Percentiles rank a stretch among this genome's conserved stretches.
These are phyloP conservation scores for Mycocentrospora acerina DNA, from an alignment of 2,329 filamentous ascomycete genomes.

Conservation along the genomic window DNA sequence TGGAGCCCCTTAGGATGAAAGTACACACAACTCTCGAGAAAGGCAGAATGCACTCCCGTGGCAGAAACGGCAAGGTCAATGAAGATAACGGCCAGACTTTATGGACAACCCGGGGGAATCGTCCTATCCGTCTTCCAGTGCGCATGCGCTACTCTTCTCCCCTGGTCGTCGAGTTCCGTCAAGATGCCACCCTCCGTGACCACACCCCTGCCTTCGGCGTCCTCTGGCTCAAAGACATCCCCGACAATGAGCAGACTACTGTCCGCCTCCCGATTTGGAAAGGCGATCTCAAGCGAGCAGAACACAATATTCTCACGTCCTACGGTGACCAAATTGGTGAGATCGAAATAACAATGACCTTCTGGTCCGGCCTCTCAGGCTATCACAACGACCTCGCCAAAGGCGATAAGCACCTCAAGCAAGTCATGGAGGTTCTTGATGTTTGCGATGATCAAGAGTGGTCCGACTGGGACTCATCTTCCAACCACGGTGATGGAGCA, in stretches of 20 bases:
- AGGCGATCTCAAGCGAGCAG: constrained; percentile 60
- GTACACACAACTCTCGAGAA: constrained; percentile 59
- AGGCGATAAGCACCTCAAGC: constrained; percentile 55
- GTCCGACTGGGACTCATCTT: constrained; percentile 32
- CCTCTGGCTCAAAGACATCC: constrained; percentile 69
- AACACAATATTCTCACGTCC: constrained; percentile 48
- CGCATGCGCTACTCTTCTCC: constrained; percentile 62
- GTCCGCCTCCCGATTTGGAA: constrained; percentile 66
- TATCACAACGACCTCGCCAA: constrained; percentile 60
- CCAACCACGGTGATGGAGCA: constrained; percentile 22
- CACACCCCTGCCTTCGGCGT: constrained; percentile 63
- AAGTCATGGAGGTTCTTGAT: constrained; percentile 66
- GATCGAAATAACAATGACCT: constrained; percentile 59
- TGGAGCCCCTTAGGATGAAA: constrained; percentile 58
- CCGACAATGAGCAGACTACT: constrained; percentile 65
- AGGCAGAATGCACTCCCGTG: constrained; percentile 58
- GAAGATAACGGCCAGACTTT: constrained; percentile 40
- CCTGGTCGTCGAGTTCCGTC: constrained; percentile 61
- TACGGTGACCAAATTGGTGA: constrained; percentile 61
- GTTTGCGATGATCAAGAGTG: constrained; percentile 60
- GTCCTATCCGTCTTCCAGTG: constrained; percentile 57
- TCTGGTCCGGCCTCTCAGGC: constrained; percentile 63
- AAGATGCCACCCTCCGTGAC: constrained; percentile 55
- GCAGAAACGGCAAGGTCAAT: constrained; percentile 26
- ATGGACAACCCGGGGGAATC: constrained; percentile 56